phyloP scores from a whole-genome alignment of 75 land plant genomes.

The Cunninghamia lanceolata region DNA sequence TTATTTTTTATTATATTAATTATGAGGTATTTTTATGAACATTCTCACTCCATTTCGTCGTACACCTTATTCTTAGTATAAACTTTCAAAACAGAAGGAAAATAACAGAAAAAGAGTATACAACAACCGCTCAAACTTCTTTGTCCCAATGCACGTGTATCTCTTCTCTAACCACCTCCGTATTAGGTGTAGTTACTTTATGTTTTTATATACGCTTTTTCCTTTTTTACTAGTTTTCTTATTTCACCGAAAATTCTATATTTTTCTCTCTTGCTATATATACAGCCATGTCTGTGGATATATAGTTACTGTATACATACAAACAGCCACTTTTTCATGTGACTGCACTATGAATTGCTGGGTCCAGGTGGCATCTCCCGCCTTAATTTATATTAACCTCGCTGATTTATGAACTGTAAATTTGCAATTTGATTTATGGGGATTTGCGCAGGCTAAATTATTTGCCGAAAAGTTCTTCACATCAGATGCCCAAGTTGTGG shows the following conservation, averaged over 20 bases:
- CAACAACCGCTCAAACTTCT: background rate
- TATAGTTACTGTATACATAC: background rate
- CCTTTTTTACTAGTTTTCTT: too few species aligned
- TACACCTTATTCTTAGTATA: too few species aligned
- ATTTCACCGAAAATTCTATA: background rate
- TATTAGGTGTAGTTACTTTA: background rate
- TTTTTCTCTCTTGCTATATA: background rate
- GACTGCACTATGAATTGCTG: background rate
- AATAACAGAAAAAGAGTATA: too few species aligned
- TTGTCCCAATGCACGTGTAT: background rate
- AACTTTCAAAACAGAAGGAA: too few species aligned
- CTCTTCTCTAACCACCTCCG: background rate
- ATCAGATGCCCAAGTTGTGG: background rate
- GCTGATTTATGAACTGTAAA: background rate
- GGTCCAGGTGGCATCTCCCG: conserved; percentile 5
- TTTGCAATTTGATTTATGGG: background rate
- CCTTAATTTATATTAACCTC: background rate
- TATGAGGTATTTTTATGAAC: too few species aligned
- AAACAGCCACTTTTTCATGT: background rate
- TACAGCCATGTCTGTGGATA: background rate
- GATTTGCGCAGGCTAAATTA: background rate
- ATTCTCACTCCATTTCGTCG: too few species aligned
- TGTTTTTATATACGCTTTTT: background rate
- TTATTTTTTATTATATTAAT: too few species aligned
- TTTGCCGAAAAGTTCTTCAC: too few species aligned